phyloP scores from a whole-genome alignment of 73 alveolate genomes.

The Paramecium caudatum region DNA sequence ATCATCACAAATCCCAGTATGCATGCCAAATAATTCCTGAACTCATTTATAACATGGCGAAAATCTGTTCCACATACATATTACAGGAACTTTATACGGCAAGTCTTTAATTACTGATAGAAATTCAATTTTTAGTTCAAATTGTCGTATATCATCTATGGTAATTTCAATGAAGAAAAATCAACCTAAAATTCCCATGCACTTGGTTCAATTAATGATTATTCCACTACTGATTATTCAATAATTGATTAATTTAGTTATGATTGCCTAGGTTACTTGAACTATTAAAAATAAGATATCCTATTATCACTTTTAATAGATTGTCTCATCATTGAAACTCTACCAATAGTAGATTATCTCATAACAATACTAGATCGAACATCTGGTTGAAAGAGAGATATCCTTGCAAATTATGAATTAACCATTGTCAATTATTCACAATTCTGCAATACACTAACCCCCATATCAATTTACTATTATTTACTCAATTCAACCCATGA shows the following conservation, averaged over 20 bases:
- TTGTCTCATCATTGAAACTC: constrained; percentile 34
- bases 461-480: constrained; percentile 48
- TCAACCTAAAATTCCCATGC: constrained; percentile 57
- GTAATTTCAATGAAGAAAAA: constrained; percentile 29
- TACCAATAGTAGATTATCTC: constrained; percentile 27
- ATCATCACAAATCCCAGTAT: constrained; percentile 40
- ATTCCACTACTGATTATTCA: constrained; percentile 2
- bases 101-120: not conserved
- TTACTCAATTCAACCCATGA: constrained; percentile 54
- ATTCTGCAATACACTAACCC: constrained; percentile 5
- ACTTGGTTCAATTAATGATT: constrained; percentile 25
- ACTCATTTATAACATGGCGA: not conserved
- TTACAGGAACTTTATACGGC: not conserved
- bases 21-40: constrained; percentile 22
- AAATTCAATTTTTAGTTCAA: not conserved
- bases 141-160: constrained; percentile 38
- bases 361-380: constrained; percentile 26
- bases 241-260: not conserved
- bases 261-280: constrained; percentile 15
- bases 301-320: not conserved
- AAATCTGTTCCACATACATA: not conserved
- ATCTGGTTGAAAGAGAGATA: constrained; percentile 50
- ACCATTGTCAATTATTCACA: constrained; percentile 13
- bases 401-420: constrained; percentile 39
- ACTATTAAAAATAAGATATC: constrained; percentile 4